A percentile compares a stretch with the other conserved stretches of the same genome.
These are phyloP conservation scores for Cytospora paraplurivora DNA, from an alignment of 2,329 filamentous ascomycete genomes.

Conservation along the genomic window DNA sequence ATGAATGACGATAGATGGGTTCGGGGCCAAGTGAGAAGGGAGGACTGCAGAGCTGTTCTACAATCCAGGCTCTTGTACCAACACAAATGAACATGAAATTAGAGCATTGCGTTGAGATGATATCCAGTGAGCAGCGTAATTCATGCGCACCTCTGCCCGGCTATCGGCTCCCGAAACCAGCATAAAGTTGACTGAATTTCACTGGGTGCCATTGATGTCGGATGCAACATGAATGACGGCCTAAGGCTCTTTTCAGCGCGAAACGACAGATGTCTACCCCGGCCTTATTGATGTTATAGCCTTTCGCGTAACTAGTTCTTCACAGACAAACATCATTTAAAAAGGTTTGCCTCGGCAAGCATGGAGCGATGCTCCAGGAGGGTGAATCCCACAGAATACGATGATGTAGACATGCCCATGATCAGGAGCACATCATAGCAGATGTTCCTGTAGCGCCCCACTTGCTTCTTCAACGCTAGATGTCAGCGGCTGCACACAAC, in stretches of 20 bases:
- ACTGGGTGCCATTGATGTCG: background rate
- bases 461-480: background rate
- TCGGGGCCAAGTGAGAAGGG: constrained; percentile 8
- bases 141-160: background rate
- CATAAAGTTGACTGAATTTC: background rate
- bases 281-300: too few species aligned
- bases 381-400: background rate
- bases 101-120: constrained; percentile 26
- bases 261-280: too few species aligned
- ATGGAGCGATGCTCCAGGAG: background rate
- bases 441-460: background rate
- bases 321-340: background rate
- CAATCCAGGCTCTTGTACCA: constrained; percentile 23
- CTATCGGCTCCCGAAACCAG: background rate
- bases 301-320: background rate
- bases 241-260: background rate
- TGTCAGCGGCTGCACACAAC: background rate
- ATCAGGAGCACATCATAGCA: background rate
- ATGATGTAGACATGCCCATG: background rate
- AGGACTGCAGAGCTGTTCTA: constrained; percentile 2
- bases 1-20: constrained; percentile 8
- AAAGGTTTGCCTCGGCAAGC: background rate
- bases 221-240: background rate
- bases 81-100: constrained; percentile 25
- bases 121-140: background rate